Conservation (phyloP, 2,329 filamentous ascomycete genomes). For the Cadophora luteo-olivacea region DNA sequence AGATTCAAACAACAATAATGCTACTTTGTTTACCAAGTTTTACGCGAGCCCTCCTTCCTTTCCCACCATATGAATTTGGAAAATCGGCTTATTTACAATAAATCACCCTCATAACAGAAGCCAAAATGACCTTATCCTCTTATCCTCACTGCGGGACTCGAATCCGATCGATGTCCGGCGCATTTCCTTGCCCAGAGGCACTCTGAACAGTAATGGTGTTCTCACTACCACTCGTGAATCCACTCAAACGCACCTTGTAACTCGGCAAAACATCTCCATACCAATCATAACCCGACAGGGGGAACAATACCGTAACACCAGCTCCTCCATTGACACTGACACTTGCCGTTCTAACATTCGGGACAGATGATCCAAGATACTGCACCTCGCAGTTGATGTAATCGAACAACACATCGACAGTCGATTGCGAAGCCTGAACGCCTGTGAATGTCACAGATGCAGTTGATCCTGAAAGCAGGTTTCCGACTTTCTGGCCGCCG, state of each 20-base stretch:
- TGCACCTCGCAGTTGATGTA: slow-evolving; percentile 15
- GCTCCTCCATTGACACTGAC: slow-evolving; percentile 2
- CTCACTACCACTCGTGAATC: not conserved
- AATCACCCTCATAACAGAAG: too few species aligned
- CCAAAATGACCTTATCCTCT: too few species aligned
- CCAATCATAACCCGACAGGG: slow-evolving; percentile 2
- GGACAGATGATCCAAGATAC: slow-evolving; percentile 2
- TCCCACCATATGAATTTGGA: too few species aligned
- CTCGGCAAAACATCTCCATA: slow-evolving; percentile 1
- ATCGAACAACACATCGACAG: slow-evolving; percentile 7
- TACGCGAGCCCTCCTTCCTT: not conserved
- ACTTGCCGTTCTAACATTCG: slow-evolving; percentile 6
- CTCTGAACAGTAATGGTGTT: not conserved
- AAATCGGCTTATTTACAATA: too few species aligned
- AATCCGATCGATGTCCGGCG: slow-evolving; percentile 6
- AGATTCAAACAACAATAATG: too few species aligned
- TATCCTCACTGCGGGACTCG: too few species aligned
- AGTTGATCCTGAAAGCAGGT: not conserved
- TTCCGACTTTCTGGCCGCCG: not conserved
- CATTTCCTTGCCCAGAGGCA: not conserved
- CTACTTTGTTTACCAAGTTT: not conserved
- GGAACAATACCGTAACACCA: not conserved
- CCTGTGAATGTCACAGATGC: not conserved
- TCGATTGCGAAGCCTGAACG: not conserved
- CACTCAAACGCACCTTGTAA: slow-evolving; percentile 6